Base-by-base conservation (phyloP, 139 green algal species). In the Coccomyxa sp. region DNA sequence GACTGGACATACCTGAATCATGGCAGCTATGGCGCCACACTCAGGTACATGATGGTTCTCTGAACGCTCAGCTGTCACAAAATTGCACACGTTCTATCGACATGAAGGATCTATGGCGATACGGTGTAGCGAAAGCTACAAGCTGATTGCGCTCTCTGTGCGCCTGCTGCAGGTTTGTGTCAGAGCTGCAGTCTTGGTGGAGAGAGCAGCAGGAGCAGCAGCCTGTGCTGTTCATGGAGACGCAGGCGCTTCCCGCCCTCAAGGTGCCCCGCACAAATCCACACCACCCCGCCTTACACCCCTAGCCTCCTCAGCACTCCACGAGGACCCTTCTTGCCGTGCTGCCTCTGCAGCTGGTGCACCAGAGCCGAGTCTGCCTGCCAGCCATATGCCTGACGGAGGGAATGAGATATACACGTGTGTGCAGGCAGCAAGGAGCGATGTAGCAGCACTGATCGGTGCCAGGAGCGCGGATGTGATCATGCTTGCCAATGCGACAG, bases 151-250 rank as follows among this genome's bases (percentile, higher is more conserved):
- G n/a, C n/a, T n/a, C n/a, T n/a, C n/a, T n/a, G n/a, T n/a, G n/a
- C n/a, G n/a, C n/a, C n/a, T n/a, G n/a, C n/a, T 5, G 70, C 80
- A 88, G 86, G 76, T 37, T 87, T 33, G 77, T 54, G 0, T 33
- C 90, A 36, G 74, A 86, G 35, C 83, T 83, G 2, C 85, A 88
- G 76, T 27, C 31, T 0, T 90, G 83, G 83, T 90, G 85, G 74
- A 80, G 79, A 44, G 55, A 74, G 35, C 78, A 73, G 37, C 55
- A 89, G 79, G 86, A 92, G 85, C 75, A 68, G 31, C 83, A 91
- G 79, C 84, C 84, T 2, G 86, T 91, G 24, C 69, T 70, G 2
- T 92, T 91, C 77, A 88, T 89, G 83, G 89, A 93, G 86, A 87
- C 79, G 0, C 36, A 74, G 10, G 82, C 79, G 5, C 40, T 88